These are phyloP conservation scores for Ottelia alismoides DNA, from an alignment of 106 monocot species.

Conservation along the genomic window DNA sequence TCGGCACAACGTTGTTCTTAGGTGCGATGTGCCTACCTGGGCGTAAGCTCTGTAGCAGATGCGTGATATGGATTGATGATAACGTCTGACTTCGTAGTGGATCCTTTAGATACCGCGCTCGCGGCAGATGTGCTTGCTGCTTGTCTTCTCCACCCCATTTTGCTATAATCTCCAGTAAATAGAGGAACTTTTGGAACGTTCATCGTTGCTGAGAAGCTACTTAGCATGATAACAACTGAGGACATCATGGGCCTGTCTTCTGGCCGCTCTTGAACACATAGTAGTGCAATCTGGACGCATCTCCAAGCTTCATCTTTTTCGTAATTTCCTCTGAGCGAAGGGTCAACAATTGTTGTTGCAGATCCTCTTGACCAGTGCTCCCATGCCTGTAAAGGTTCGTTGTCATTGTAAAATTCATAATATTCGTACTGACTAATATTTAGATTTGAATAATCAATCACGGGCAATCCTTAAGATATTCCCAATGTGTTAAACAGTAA, in stretches of 20 bases:
- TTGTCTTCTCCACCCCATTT: too few species aligned
- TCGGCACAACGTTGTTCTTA: too few species aligned
- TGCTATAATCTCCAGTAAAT: neutral
- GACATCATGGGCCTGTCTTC: slow-evolving; percentile 21
- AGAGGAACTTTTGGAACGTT: neutral
- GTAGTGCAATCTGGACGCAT: slow-evolving; percentile 13
- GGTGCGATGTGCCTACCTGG: too few species aligned
- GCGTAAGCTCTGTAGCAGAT: too few species aligned
- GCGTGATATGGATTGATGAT: too few species aligned
- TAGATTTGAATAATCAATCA: too few species aligned
- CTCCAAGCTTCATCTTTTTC: neutral
- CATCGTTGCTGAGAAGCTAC: slow-evolving; percentile 6
- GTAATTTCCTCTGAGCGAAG: neutral
- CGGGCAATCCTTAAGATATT: too few species aligned
- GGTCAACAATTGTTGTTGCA: neutral
- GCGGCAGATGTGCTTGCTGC: too few species aligned
- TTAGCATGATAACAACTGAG: slow-evolving; percentile 16
- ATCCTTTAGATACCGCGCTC: too few species aligned
- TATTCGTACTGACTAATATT: too few species aligned
- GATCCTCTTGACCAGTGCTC: neutral
- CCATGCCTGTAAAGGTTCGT: slow-evolving; percentile 2
- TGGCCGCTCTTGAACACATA: slow-evolving; percentile 19
- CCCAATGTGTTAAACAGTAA: too few species aligned
- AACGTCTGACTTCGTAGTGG: neutral
- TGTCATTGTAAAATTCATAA: too few species aligned